phyloP scores from a whole-genome alignment of 2,329 filamentous ascomycete genomes.

The Penicillium brasilianum region DNA sequence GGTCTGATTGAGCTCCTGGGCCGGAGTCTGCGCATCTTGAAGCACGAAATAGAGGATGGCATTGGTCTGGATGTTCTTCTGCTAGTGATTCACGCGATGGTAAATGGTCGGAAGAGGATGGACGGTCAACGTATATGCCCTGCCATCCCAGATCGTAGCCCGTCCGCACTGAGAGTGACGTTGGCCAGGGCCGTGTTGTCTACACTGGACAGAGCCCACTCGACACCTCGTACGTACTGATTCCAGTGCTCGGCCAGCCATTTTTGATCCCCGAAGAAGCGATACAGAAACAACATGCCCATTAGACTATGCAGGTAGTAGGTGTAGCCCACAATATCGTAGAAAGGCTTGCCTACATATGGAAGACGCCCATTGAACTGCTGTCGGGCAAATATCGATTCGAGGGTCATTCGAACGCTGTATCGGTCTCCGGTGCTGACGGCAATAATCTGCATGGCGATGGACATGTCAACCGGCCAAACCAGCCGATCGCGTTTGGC shows the following conservation, averaged over 20 bases:
- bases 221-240: conserved; percentile 50
- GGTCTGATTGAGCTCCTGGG: not conserved
- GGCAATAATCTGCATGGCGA: conserved; percentile 60
- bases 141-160: not conserved
- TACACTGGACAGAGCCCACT: conserved; percentile 39
- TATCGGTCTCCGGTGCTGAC: conserved; percentile 61
- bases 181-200: not conserved
- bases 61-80: not conserved
- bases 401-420: conserved; percentile 56
- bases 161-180: not conserved
- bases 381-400: conserved; percentile 55
- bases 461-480: conserved; percentile 67
- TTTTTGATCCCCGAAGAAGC: conserved; percentile 47
- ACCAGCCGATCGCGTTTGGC: conserved; percentile 53
- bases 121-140: not conserved
- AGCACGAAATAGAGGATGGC: not conserved
- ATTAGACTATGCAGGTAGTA: conserved; percentile 61
- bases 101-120: not conserved
- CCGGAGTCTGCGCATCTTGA: not conserved
- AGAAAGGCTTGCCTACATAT: conserved; percentile 56
- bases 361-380: conserved; percentile 53
- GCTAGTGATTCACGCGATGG: not conserved
- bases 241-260: conserved; percentile 52
- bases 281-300: conserved; percentile 52
- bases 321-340: conserved; percentile 53